These are phyloP conservation scores for Teratosphaeria nubilosa DNA, from an alignment of 2,329 filamentous ascomycete species.

Conservation along the genomic window DNA sequence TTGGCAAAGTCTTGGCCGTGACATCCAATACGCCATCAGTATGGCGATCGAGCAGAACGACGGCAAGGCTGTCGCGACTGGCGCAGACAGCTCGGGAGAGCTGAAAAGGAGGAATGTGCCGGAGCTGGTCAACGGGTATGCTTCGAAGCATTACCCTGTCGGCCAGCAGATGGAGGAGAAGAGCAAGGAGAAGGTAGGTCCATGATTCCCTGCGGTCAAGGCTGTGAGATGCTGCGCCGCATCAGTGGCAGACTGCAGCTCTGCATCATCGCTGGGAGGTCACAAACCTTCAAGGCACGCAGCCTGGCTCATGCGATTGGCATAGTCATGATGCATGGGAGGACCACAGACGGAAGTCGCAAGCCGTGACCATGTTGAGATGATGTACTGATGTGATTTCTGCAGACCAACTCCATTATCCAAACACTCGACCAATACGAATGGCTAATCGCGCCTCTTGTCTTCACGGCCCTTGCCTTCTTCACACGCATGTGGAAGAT, in stretches of 20 bases:
- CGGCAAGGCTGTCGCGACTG: conserved; percentile 22
- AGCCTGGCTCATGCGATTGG: background rate
- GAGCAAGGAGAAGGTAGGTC: conserved; percentile 37
- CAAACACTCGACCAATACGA: conserved; percentile 54
- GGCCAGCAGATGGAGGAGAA: conserved; percentile 30
- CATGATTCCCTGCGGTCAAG: background rate
- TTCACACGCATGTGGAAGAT: conserved; percentile 61
- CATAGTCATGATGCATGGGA: background rate
- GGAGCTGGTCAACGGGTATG: conserved; percentile 24
- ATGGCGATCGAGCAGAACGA: background rate
- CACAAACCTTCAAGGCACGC: background rate
- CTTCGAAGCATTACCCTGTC: conserved; percentile 13
- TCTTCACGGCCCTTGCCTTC: conserved; percentile 53
- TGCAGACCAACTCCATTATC: conserved; percentile 44
- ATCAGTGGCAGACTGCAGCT: background rate
- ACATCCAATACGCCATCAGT: background rate
- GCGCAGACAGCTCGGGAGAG: conserved; percentile 33
- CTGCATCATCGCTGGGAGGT: background rate
- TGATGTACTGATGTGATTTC: background rate
- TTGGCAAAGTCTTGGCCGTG: background rate
- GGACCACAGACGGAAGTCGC: background rate
- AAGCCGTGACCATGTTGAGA: background rate
- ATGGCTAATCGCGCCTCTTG: conserved; percentile 51
- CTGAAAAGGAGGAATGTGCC: conserved; percentile 37
- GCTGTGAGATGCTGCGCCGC: background rate